A percentile compares a stretch with the other conserved stretches of the same genome.
Evolutionary conservation across 2,329 filamentous ascomycete species (phyloP).

Genomic region (Colletotrichum viniferum): DNA sequence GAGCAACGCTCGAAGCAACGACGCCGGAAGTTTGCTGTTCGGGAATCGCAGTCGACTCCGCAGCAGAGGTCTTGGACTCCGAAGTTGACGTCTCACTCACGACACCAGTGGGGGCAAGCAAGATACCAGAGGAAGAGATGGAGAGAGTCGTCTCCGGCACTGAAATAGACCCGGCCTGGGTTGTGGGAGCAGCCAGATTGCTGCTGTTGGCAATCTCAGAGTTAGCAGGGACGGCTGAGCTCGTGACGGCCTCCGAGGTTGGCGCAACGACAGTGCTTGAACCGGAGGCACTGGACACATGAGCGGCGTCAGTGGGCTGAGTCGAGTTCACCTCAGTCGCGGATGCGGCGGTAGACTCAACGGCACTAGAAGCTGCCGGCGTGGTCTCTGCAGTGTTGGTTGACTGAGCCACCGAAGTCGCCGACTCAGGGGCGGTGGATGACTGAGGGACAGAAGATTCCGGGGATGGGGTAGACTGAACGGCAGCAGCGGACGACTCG

Average conservation of each 20-base stretch:
- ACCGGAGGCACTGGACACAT: background rate
- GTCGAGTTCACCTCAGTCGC: background rate
- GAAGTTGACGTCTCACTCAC: constrained; percentile 26
- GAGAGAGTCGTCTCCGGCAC: background rate
- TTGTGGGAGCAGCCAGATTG: background rate
- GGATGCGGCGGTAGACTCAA: background rate
- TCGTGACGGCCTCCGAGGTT: background rate
- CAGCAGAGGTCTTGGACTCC: background rate
- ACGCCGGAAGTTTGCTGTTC: background rate
- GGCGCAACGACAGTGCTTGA: background rate
- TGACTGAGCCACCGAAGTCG: background rate
- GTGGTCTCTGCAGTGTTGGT: background rate
- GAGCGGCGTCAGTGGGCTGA: background rate
- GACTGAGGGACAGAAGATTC: background rate
- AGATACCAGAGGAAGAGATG: constrained; percentile 26
- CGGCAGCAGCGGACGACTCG: background rate
- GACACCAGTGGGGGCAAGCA: constrained; percentile 35
- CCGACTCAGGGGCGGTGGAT: background rate
- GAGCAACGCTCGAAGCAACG: background rate
- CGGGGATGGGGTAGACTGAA: background rate
- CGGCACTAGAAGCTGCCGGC: background rate
- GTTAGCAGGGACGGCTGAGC: background rate
- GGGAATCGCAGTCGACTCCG: background rate
- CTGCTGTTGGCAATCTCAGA: background rate
- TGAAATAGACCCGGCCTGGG: background rate